These are phyloP conservation scores for Ilyonectria destructans DNA, from an alignment of 2,329 filamentous ascomycete species.

Conservation along the genomic window DNA sequence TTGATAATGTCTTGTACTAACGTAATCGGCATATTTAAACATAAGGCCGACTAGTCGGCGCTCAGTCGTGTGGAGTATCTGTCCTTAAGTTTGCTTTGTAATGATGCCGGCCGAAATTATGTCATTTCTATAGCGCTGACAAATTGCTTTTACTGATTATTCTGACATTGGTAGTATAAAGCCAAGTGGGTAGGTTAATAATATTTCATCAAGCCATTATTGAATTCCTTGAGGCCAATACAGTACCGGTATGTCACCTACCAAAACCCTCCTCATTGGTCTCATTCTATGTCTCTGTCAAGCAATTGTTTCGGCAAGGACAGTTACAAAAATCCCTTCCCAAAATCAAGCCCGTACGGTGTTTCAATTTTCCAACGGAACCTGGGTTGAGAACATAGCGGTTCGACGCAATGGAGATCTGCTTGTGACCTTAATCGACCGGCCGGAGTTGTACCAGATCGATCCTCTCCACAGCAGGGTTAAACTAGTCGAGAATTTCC, in stretches of 20 bases:
- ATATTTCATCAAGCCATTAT: slow-evolving; percentile 1
- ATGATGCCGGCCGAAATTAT: background rate
- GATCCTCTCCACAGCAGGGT: background rate
- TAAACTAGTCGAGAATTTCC: slow-evolving; percentile 1
- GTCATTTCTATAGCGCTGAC: slow-evolving; percentile 3
- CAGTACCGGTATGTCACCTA: background rate
- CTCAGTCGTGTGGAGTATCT: too few species aligned
- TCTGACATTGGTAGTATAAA: background rate
- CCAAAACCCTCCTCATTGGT: background rate
- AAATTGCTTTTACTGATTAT: slow-evolving; percentile 1
- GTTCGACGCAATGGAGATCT: slow-evolving; percentile 4
- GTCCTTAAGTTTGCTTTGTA: background rate
- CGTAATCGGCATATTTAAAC: too few species aligned
- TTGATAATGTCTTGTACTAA: too few species aligned
- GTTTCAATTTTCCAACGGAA: slow-evolving; percentile 5
- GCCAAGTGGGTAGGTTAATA: background rate
- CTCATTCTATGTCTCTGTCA: slow-evolving; percentile 4
- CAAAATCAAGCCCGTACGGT: slow-evolving; percentile 4
- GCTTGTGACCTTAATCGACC: slow-evolving; percentile 4
- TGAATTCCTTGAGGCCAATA: slow-evolving; percentile 3
- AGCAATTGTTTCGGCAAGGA: slow-evolving; percentile 1
- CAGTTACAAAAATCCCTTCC: slow-evolving; percentile 1
- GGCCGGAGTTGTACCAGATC: slow-evolving; percentile 1
- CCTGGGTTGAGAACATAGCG: slow-evolving; percentile 1
- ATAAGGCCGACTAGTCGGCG: too few species aligned